These are phyloP conservation scores for Anacardium occidentale DNA, from an alignment of 345 rosid genomes.

Conservation along the genomic window DNA sequence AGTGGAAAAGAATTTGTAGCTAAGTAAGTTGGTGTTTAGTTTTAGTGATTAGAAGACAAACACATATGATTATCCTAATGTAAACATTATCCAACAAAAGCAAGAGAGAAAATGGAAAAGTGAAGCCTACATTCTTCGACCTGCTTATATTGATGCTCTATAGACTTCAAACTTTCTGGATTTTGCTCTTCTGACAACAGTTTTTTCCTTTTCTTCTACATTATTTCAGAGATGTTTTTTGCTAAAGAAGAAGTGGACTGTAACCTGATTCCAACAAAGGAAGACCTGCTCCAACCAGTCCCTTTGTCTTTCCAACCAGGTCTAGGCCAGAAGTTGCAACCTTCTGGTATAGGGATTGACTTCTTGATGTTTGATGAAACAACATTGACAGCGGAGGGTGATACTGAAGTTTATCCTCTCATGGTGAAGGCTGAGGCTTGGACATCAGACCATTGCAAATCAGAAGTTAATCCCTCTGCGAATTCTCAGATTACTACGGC, in stretches of 20 bases:
- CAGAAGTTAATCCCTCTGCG: slow-evolving; percentile 28
- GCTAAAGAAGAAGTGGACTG: slow-evolving; percentile 47
- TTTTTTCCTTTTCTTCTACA: slow-evolving; percentile 20
- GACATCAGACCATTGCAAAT: slow-evolving; percentile 9
- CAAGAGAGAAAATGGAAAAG: neutral
- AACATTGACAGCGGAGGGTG: slow-evolving; percentile 25
- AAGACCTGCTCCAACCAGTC: slow-evolving; percentile 30
- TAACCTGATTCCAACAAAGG: slow-evolving; percentile 37
- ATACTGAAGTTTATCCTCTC: slow-evolving; percentile 42
- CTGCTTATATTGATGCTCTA: neutral
- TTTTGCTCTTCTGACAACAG: neutral
- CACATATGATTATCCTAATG: no score
- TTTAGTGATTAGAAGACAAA: no score
- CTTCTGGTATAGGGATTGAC: slow-evolving; percentile 51
- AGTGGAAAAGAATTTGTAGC: no score
- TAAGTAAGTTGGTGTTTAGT: no score
- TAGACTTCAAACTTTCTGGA: neutral
- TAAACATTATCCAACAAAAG: no score
- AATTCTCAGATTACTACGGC: slow-evolving; percentile 51
- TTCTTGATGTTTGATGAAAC: slow-evolving; percentile 39
- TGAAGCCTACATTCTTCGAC: neutral
- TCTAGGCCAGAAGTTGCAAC: slow-evolving; percentile 54
- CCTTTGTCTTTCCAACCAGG: slow-evolving; percentile 44
- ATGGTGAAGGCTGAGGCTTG: slow-evolving; percentile 48
- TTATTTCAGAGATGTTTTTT: slow-evolving; percentile 46